These are phyloP conservation scores for Suillus brevipes DNA, from an alignment of 768 basidiomycete species.

Conservation along the genomic window DNA sequence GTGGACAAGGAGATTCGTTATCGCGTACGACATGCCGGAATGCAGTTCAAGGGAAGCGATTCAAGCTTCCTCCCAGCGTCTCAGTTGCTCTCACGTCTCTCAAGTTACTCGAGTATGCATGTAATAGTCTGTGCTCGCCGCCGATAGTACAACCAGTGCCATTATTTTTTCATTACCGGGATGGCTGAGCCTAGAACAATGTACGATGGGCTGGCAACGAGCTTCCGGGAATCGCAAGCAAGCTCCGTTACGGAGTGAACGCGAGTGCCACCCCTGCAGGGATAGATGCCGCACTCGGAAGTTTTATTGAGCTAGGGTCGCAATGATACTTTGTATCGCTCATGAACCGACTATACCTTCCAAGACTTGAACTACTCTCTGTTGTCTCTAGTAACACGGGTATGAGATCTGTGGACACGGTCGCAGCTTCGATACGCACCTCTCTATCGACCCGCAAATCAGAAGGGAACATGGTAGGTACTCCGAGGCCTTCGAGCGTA, in stretches of 20 bases:
- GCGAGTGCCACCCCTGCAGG: neutral
- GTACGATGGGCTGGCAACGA: neutral
- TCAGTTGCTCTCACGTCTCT: conserved; percentile 3
- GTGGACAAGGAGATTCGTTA: neutral
- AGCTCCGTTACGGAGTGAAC: neutral
- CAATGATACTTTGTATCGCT: neutral
- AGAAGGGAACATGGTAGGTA: conserved; percentile 74
- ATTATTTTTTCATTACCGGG: neutral
- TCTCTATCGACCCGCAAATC: conserved; percentile 49
- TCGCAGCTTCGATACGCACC: conserved; percentile 39
- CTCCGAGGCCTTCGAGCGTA: conserved; percentile 54
- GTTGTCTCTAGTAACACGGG: conserved; percentile 55
- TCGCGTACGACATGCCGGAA: conserved; percentile 3
- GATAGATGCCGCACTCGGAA: neutral
- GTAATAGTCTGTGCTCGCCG: neutral
- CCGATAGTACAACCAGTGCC: neutral
- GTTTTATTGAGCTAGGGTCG: neutral
- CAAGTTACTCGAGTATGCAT: neutral
- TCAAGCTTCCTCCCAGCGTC: neutral
- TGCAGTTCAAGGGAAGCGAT: neutral
- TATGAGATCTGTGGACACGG: conserved; percentile 5
- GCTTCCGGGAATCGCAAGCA: neutral
- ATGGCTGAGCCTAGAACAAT: neutral
- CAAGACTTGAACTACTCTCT: conserved; percentile 66
- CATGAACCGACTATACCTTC: conserved; percentile 46